Base-by-base conservation (phyloP, 1,139 yeast genomes). In the Pichiaceae sp. region DNA sequence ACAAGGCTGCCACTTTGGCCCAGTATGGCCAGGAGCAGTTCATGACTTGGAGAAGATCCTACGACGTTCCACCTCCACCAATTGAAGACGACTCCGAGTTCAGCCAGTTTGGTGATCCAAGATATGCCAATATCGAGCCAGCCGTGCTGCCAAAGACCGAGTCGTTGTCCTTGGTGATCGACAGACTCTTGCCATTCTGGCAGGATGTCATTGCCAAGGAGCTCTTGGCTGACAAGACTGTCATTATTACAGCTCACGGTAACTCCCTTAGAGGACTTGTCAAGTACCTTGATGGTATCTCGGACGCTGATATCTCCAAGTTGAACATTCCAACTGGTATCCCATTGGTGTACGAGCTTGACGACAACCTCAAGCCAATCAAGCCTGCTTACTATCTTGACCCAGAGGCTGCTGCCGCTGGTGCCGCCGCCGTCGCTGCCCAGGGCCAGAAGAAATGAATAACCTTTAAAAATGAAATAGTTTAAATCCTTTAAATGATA, bases 321-420 rank as follows among this genome's bases (percentile, higher is more conserved):
- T 79, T 89, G 64, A 89, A 89, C 79, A 86, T 89, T 62, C 97
- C 97, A 66, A 91, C 98, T 55, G 98, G 96, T 75, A 91, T 89
- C 52, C 98, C 98, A 62, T 79, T 91, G 69, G 96, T 91, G 46
- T 91, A 85, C 70, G 97, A 89, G 71, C 80, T 91, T 61, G 96
- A 89, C 63, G 82, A 75, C 44, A 60, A 73, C 58, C 81, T 89
- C 69, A 77, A 78, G 68, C 96, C 96, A 68, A 72, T 80, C 60
- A 87, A 87, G 78, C 85, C 89, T 50, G 81, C 94, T 54, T 85
- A 87, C 75, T 89, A 89, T 79, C 81, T 89, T 70, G 97, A 89
- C 70, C 97, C 97, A 56, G 96, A 86, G 72, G 97, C 96, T 59
- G 97, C 97, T 60, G 96, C 87, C 49, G 96, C 96, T 42, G 97